Conservation (phyloP, 495 filamentous ascomycete species). For the Penicillium malachiteum region DNA sequence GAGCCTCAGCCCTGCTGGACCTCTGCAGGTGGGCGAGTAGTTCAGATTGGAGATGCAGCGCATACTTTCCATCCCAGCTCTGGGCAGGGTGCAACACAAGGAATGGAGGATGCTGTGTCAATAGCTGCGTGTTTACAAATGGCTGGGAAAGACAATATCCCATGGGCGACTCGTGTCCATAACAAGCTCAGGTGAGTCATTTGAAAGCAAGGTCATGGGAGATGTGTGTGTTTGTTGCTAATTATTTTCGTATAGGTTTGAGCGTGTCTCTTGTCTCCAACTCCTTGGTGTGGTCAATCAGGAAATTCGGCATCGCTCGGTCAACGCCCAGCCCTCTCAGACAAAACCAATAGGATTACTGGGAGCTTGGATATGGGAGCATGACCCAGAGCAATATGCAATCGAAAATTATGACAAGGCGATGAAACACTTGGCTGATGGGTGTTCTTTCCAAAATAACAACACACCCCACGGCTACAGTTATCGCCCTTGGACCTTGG, state of each 20-base stretch:
- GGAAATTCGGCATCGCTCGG: slow-evolving; percentile 3
- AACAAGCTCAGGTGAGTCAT: slow-evolving; percentile 14
- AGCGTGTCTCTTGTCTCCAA: slow-evolving; percentile 3
- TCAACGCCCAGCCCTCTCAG: slow-evolving; percentile 1
- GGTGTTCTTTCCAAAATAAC: slow-evolving; percentile 14
- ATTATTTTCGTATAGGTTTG: not conserved
- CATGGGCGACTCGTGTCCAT: slow-evolving; percentile 12
- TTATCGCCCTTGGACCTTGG: slow-evolving; percentile 19
- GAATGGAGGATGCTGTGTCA: slow-evolving; percentile 67
- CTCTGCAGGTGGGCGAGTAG: slow-evolving; percentile 53
- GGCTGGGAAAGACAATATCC: slow-evolving; percentile 51
- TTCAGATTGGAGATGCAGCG: slow-evolving; percentile 66
- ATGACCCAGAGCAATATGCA: slow-evolving; percentile 21
- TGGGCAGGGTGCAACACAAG: slow-evolving; percentile 66
- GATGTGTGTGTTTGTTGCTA: too few species aligned
- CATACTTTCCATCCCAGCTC: slow-evolving; percentile 70
- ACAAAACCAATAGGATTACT: slow-evolving; percentile 7
- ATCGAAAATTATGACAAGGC: slow-evolving; percentile 15
- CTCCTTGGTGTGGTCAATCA: slow-evolving; percentile 4
- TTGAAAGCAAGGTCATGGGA: not conserved
- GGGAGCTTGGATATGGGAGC: slow-evolving; percentile 17
- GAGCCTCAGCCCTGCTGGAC: slow-evolving; percentile 23
- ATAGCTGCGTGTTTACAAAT: slow-evolving; percentile 57
- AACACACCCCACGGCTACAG: slow-evolving; percentile 17
- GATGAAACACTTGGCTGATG: slow-evolving; percentile 5